Percentiles rank a stretch among this genome's conserved stretches.
These are phyloP conservation scores for Trebouxia sp. DNA, from an alignment of 139 green algal species.

Conservation along the genomic window DNA sequence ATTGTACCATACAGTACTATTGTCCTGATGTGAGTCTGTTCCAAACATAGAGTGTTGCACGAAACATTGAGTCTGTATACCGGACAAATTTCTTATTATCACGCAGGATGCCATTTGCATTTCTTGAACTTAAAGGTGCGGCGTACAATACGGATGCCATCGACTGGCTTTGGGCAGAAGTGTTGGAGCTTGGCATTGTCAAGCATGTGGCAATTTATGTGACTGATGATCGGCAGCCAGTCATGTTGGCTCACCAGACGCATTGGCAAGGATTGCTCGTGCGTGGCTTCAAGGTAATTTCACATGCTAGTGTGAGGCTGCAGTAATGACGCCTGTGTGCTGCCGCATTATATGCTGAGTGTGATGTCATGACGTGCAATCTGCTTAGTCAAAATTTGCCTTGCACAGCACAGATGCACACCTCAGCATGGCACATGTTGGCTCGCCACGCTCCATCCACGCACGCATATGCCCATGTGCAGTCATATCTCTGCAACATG, in stretches of 20 bases:
- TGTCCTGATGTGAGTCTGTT: no score
- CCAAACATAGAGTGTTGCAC: neutral
- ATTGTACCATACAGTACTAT: no score
- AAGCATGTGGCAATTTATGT: conserved; percentile 38
- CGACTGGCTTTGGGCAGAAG: conserved; percentile 16
- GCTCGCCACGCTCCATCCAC: no score
- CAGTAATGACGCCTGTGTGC: no score
- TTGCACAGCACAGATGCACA: no score
- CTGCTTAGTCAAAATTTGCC: no score
- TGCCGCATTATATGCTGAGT: no score
- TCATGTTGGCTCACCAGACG: conserved; percentile 21
- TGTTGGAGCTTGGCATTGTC: conserved; percentile 17
- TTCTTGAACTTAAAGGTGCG: conserved; percentile 42
- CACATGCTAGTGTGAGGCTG: no score
- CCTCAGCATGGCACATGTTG: no score
- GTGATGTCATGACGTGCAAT: no score
- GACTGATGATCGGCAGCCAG: neutral
- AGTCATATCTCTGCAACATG: no score
- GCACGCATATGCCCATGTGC: no score
- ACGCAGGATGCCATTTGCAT: conserved; percentile 33
- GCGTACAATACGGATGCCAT: conserved; percentile 30
- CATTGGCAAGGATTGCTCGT: conserved; percentile 35
- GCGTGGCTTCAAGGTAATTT: conserved; percentile 28
- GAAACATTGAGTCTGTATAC: neutral
- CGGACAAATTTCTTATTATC: neutral